Conservation (phyloP, 306 rosid genomes). For the Glycine tomentella region DNA sequence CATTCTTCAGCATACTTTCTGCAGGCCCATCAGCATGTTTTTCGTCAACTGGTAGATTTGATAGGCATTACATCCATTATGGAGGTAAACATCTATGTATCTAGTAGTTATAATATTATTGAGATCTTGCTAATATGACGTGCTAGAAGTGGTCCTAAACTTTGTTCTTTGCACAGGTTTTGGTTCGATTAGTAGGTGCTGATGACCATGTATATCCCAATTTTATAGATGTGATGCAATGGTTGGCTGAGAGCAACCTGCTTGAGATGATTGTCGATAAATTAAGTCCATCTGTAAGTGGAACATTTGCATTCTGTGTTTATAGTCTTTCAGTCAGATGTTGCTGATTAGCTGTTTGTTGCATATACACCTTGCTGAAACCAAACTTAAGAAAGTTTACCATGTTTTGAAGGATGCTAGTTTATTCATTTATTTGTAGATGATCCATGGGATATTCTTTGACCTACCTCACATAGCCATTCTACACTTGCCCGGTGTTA, state of each 20-base stretch:
- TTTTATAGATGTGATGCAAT: conserved; percentile 89
- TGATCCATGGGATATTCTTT: conserved; percentile 36
- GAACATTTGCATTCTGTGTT: conserved; percentile 27
- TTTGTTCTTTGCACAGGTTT: conserved; percentile 49
- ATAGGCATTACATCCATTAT: conserved; percentile 98
- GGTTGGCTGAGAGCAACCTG: conserved; percentile 96
- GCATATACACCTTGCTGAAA: conserved; percentile 17
- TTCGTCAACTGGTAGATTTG: conserved; percentile 88
- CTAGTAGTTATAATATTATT: neutral
- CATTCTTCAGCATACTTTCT: conserved; percentile 45
- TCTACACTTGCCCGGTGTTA: too few species aligned
- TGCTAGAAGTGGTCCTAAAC: neutral
- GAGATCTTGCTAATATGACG: neutral
- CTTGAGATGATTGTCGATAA: conserved; percentile 96
- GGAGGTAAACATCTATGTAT: conserved; percentile 57
- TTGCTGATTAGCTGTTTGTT: conserved; percentile 17
- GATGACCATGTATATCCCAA: conserved; percentile 97
- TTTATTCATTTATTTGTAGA: conserved; percentile 36
- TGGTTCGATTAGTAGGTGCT: conserved; percentile 90
- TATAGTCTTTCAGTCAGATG: conserved; percentile 16
- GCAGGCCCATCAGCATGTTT: conserved; percentile 91
- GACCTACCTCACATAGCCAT: neutral
- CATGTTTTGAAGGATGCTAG: conserved; percentile 28
- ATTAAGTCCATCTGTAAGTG: conserved; percentile 86
- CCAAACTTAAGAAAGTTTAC: conserved; percentile 16